Evolutionary conservation across 129 eudicot genomes (phyloP), one percentile per base, ranked within the genome.

Genomic region (Oenanthe sinensis): DNA sequence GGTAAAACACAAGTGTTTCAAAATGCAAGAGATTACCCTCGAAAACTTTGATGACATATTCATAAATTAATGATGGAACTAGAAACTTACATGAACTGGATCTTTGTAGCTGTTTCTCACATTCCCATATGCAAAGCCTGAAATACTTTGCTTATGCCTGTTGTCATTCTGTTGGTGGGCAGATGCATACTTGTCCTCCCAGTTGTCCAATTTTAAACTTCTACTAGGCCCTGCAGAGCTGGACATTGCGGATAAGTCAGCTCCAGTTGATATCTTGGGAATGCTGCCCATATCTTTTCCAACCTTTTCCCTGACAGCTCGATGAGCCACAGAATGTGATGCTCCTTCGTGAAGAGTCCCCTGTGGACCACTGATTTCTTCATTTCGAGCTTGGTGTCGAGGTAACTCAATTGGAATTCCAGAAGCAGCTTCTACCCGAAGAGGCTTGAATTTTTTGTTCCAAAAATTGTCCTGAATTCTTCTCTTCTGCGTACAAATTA

Each of bases 391-490:
- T 79, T 88, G 97, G 77, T 97, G 87, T 79, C 97, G 88, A 15
- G 96, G 98, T 30, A 97, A 97, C 44, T 91, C 98, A 30, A 91
- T 89, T 15, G 97, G 97, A 60, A 91, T 89, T 37, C 96, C 97
- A 19, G 97, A 91, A 69, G 92, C 97, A 17, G 87, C 85, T 63
- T 93, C 96, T 80, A 89, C 97, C 37, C 83, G 92, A 58, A 84
- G 90, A 74, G 97, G 87, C 80, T 81, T 91, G 88, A 91, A 91
- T 77, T 89, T 88, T 81, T 89, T 92, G 40, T 96, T 88, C 75
- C 96, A 83, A 19, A 91, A 86, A 79, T 85, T 87, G 3, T 91
- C 84, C 77, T 88, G 96, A 65, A 87, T 91, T 71, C 85, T 89
- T 79, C 96, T 82, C 86, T 87, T 94, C 98, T 94, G 92, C 36